Base-by-base conservation (phyloP, 257 asterid genomes). In the Thymus quinquecostatus region DNA sequence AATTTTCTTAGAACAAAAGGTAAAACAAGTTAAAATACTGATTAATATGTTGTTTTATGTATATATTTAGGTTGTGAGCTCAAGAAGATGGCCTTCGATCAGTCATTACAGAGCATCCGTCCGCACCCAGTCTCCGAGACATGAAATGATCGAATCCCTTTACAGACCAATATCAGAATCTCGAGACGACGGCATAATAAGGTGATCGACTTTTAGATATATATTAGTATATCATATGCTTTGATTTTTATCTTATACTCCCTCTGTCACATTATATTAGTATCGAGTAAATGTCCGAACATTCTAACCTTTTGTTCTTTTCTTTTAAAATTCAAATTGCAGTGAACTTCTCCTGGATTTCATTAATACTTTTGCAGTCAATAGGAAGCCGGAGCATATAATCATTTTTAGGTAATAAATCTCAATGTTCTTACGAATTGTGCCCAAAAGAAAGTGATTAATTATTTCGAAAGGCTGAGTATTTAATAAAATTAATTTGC, bases 91-190 rank as follows among this genome's bases (percentile, higher is more conserved):
- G 97, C 98, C 98, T 0, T 82, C 91, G 1, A 78, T 93, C 55
- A 91, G 96, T 65, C 90, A 90, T 28, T 93, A 93, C 48, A 76
- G 97, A 67, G 98, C 97, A 12, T 75, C 83, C 34, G 98, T 93
- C n/a, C 96, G 98, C n/a, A 88, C 98, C 27, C 98, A 93, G 72
- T 87, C 98, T 44, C 92, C 94, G 0, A 91, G 81, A 69, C 83
- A 85, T 14, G 98, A 93, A 78, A 93, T 93, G 98, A 91, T 93
- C 29, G 98, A 93, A 72, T 82, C 88, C 33, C 80, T 93, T 1
- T 89, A 57, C 74, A 87, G 91, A 45, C 86, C 78, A 32, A 81
- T 83, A 1, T 82, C 96, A 1, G 98, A 84, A 55, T 68, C 80
- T 2, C 89, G 85, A 50, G 98, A 93, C 58, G 94, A 93, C 27